phyloP scores from a whole-genome alignment of 2,329 filamentous ascomycete species.

The Colletotrichum filicis region DNA sequence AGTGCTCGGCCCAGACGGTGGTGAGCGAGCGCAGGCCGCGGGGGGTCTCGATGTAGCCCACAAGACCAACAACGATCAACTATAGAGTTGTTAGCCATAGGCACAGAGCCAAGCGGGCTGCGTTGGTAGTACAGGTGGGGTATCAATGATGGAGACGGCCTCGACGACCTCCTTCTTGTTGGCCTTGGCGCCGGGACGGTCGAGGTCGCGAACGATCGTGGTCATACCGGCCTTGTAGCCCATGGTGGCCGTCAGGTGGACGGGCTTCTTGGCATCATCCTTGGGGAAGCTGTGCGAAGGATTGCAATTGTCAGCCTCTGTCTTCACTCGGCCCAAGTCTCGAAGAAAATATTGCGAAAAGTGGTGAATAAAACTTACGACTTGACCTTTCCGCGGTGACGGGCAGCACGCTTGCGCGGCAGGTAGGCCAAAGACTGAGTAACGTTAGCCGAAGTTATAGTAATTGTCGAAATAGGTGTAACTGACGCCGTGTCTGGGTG shows the following conservation, averaged over 20 bases:
- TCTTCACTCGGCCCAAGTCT: slow-evolving; percentile 17
- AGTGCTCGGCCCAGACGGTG: slow-evolving; percentile 99
- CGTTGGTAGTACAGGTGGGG: slow-evolving; percentile 93
- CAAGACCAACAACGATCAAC: slow-evolving; percentile 99
- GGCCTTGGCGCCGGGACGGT: slow-evolving; percentile 98
- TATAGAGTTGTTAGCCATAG: slow-evolving; percentile 79
- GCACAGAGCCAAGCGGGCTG: slow-evolving; percentile 82
- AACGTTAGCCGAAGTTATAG: not conserved
- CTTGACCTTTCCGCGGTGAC: slow-evolving; percentile 98
- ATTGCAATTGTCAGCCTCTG: slow-evolving; percentile 39
- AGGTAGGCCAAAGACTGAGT: slow-evolving; percentile 79
- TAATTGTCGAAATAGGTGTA: not conserved
- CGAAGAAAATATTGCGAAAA: slow-evolving; percentile 17
- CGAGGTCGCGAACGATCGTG: slow-evolving; percentile 98
- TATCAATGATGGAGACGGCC: slow-evolving; percentile 89
- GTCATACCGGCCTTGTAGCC: slow-evolving; percentile 99
- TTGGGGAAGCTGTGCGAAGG: slow-evolving; percentile 85
- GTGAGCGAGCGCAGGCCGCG: slow-evolving; percentile 99
- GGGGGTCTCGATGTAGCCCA: slow-evolving; percentile 99
- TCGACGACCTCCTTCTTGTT: slow-evolving; percentile 99
- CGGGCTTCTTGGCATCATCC: slow-evolving; percentile 99
- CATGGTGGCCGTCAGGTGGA: slow-evolving; percentile 97
- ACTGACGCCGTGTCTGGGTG: slow-evolving; percentile 83
- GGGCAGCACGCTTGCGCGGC: slow-evolving; percentile 90
- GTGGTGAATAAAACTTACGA: slow-evolving; percentile 71